Conservation (phyloP, 1,284 basidiomycete species). For the Trichosporon inkin region DNA sequence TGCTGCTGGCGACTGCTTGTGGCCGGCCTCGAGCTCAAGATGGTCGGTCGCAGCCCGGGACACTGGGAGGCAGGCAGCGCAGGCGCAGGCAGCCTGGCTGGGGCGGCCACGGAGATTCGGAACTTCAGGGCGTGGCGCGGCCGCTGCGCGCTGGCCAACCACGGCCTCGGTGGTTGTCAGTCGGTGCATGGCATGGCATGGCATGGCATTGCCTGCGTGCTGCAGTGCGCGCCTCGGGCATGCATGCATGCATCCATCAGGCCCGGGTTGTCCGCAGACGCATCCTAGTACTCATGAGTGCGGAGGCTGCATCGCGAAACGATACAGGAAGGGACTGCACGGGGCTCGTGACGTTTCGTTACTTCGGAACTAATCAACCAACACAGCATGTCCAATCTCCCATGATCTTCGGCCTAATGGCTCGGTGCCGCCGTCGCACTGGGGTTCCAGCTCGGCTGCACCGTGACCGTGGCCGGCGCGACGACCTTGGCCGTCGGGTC, state of each 20-base stretch:
- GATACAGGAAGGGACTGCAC: too few species aligned
- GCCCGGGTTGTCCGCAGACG: too few species aligned
- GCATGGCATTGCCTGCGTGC: too few species aligned
- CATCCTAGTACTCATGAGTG: too few species aligned
- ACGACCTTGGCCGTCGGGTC: constrained; percentile 12
- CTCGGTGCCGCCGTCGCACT: not conserved
- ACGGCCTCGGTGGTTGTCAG: not conserved
- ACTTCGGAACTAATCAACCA: not conserved
- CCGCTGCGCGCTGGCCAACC: not conserved
- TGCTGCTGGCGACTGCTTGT: not conserved
- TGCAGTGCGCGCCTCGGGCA: not conserved
- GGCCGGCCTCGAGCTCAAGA: not conserved
- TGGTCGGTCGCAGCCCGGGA: not conserved
- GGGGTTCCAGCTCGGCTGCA: constrained; percentile 2
- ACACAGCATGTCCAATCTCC: not conserved
- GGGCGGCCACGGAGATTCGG: constrained; percentile 1
- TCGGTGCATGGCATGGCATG: not conserved
- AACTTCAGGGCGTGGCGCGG: constrained; percentile 11
- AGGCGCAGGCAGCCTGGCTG: not conserved
- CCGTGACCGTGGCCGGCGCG: constrained; percentile 4
- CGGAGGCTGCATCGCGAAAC: too few species aligned
- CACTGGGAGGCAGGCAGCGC: not conserved
- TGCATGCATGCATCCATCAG: not conserved
- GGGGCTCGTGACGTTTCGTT: too few species aligned
- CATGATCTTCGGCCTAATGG: not conserved